A percentile compares a stretch with the other conserved stretches of the same genome.
Conservation (phyloP, 306 rosid genomes). For the Cicer pinnatifidum region DNA sequence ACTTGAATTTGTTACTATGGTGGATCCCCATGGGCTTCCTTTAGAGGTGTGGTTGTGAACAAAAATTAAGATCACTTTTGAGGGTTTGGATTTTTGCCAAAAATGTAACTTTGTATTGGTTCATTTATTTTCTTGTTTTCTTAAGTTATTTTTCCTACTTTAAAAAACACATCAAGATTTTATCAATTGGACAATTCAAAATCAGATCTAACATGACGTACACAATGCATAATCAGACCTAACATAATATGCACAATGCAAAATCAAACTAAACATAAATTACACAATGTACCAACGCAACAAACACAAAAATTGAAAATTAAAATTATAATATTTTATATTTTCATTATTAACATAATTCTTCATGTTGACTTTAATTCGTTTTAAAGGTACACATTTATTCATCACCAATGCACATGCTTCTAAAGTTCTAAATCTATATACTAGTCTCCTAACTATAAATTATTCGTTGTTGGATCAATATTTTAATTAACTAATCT, state of each 20-base stretch:
- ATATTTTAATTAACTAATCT: constrained; percentile 8
- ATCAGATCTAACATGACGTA: constrained; percentile 39
- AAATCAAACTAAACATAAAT: not conserved
- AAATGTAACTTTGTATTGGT: constrained; percentile 18
- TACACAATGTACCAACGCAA: constrained; percentile 41
- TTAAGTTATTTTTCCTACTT: constrained; percentile 33
- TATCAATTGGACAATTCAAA: constrained; percentile 30
- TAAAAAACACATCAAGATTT: constrained; percentile 14
- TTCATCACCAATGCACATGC: constrained; percentile 38
- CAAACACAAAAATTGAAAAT: constrained; percentile 26
- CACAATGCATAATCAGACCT: not conserved
- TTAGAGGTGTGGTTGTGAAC: not conserved
- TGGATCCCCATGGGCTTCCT: constrained; percentile 48
- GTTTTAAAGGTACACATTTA: constrained; percentile 18
- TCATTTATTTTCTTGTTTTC: not conserved
- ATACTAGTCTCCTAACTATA: not conserved
- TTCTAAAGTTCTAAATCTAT: constrained; percentile 30
- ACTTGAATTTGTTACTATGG: constrained; percentile 44
- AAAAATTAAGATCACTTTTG: constrained; percentile 18
- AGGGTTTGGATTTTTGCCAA: constrained; percentile 46
- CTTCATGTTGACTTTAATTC: constrained; percentile 38
- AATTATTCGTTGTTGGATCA: constrained; percentile 12
- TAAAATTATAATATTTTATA: not conserved
- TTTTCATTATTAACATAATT: constrained; percentile 22
- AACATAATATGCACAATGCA: constrained; percentile 41